Base-by-base conservation (phyloP, 805 yeast species). In the Ascoidea asiatica region DNA sequence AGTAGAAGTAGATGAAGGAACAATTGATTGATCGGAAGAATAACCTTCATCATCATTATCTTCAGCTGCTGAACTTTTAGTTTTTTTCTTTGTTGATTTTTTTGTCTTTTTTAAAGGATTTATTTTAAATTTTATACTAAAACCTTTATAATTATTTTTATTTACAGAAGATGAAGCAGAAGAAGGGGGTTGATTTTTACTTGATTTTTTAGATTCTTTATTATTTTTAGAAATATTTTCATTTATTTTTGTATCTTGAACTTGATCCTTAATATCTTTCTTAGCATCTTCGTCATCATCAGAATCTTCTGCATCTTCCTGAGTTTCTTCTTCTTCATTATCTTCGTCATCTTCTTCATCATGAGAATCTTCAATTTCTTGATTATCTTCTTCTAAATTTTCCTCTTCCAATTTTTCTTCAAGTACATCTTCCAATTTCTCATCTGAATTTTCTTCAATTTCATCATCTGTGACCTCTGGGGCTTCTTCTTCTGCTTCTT, bases 141-240 rank as follows among this genome's bases (percentile, higher is more conserved):
- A 19, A 4, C 19, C 17, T 37, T 19, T 23, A 15, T 4, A 5
- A 18, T 21, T 19, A 21, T 38, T 38, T 7, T 21, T 23, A 18
- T 43, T 23, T 38, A 6, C 23, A 21, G 45, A n/a, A 5, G 40
- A 19, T 5, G 17, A 4, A 21, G 44, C 11, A 23, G 33, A 7
- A 6, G 33, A 7, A 23, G 11, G 33, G 33, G 11, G 6, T 23
- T 23, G 33, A 23, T 23, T 11, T 23, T 23, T 7, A 23, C 11
- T 23, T 23, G 6, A 7, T 23, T 7, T 23, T 6, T 7, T 7
- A 11, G 11, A 23, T 23, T 23, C 43, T 38, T 43, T 48, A 21
- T 44, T 51, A 44, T 37, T 42, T 6, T 45, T 41, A 19, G 21
- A 35, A 13, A 42, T 39, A n/a, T 39, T 38, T 21, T 17, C 46